phyloP scores from a whole-genome alignment of 208 protist species.

The Acanthamoeba triangularis region DNA sequence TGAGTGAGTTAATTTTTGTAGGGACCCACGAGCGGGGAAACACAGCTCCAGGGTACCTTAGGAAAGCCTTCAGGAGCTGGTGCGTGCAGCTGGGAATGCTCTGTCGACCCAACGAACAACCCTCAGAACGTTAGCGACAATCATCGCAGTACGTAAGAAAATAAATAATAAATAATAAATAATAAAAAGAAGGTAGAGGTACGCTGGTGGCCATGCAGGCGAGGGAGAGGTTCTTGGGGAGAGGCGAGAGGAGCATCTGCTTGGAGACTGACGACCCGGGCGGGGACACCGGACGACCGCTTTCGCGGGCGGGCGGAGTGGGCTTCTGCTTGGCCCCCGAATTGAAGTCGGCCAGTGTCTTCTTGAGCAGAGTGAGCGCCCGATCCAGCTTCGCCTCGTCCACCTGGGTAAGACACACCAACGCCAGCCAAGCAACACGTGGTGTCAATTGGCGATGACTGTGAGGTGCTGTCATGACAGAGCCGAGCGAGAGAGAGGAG shows the following conservation, averaged over 20 bases:
- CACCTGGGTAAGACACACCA: too few relatives aligned
- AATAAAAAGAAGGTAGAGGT: neutral
- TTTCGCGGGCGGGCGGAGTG: neutral
- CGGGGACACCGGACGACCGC: neutral
- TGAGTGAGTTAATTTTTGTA: neutral
- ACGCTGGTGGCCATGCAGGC: conserved; percentile 31
- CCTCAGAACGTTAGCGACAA: neutral
- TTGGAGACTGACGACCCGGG: neutral
- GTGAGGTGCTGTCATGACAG: neutral
- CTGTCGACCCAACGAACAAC: neutral
- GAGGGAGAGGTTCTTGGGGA: conserved; percentile 55
- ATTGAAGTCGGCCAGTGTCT: conserved; percentile 43
- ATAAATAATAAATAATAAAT: neutral
- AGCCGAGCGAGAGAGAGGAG: neutral
- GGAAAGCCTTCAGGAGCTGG: conserved; percentile 60
- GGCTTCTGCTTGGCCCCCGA: neutral
- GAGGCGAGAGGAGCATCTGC: conserved; percentile 62
- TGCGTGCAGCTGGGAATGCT: conserved; percentile 9
- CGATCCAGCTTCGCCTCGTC: conserved; percentile 35
- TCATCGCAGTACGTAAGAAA: too few relatives aligned
- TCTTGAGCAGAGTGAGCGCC: conserved; percentile 33
- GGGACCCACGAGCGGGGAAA: neutral
- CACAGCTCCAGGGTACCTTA: neutral
- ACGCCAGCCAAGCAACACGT: conserved; percentile 8
- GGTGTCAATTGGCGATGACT: neutral